These are phyloP conservation scores for Pseudoneurospora amorphoporcata DNA, from an alignment of 495 filamentous ascomycete species.

Conservation along the genomic window DNA sequence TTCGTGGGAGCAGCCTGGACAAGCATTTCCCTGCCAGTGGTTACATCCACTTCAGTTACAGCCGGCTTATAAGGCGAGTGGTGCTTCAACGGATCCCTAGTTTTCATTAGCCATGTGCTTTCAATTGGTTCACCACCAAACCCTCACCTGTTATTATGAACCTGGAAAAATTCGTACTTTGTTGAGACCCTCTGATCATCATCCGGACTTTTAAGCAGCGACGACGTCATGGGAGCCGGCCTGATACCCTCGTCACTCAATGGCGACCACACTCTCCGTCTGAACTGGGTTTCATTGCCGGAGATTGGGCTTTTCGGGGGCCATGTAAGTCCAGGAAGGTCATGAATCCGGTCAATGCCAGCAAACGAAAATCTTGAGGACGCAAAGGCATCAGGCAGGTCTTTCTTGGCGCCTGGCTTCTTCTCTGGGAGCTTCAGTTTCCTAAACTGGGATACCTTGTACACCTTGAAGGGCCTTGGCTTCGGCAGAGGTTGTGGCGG, in stretches of 20 bases:
- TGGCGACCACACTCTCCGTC: conserved; percentile 18
- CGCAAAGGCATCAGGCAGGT: not conserved
- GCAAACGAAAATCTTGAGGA: not conserved
- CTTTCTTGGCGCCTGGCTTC: not conserved
- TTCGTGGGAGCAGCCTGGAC: conserved; percentile 37
- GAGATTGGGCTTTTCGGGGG: conserved; percentile 29
- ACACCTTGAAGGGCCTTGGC: not conserved
- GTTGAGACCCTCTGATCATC: conserved; percentile 17
- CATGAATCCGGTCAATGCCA: not conserved
- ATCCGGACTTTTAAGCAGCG: conserved; percentile 17
- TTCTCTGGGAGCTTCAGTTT: not conserved
- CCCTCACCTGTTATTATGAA: conserved; percentile 39
- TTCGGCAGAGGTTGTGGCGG: not conserved
- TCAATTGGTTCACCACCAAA: conserved; percentile 1
- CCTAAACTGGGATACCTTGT: not conserved
- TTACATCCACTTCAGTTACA: conserved; percentile 6
- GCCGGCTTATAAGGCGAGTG: conserved; percentile 35
- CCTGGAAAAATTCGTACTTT: conserved; percentile 44
- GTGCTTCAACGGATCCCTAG: conserved; percentile 36
- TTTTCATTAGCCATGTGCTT: conserved; percentile 4
- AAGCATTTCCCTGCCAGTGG: conserved; percentile 19
- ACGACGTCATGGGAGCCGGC: conserved; percentile 21
- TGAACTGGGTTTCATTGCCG: conserved; percentile 24
- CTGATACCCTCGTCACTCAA: conserved; percentile 11
- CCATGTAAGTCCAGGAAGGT: conserved; percentile 27